A percentile compares a stretch with the other conserved stretches of the same genome.
phyloP scores from a whole-genome alignment of 495 filamentous ascomycete genomes.

The Parmelia sp. region DNA sequence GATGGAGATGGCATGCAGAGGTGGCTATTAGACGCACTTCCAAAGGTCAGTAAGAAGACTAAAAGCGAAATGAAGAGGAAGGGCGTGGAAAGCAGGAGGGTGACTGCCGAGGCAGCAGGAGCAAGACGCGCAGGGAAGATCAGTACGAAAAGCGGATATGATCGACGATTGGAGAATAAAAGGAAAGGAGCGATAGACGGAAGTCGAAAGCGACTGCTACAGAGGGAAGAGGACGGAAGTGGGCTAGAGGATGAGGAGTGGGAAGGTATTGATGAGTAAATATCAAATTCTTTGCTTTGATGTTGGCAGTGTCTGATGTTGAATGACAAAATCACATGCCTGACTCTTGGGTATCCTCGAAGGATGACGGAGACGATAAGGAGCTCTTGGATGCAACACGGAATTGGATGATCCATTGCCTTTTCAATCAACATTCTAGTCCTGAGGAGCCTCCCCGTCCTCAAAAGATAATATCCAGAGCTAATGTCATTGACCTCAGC shows the following conservation, averaged over 20 bases:
- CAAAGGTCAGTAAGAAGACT: slow-evolving; percentile 71
- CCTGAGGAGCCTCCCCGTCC: not conserved
- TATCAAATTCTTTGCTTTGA: not conserved
- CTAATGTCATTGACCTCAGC: not conserved
- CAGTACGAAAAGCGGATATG: slow-evolving; percentile 88
- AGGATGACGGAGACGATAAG: too few species aligned
- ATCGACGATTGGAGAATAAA: slow-evolving; percentile 70
- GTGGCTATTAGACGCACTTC: slow-evolving; percentile 86
- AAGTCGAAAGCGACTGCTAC: slow-evolving; percentile 56
- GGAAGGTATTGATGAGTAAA: slow-evolving; percentile 51
- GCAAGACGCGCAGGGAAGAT: slow-evolving; percentile 45
- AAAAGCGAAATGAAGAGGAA: slow-evolving; percentile 74
- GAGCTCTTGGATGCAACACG: too few species aligned
- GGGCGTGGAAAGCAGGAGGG: slow-evolving; percentile 71
- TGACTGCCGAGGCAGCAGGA: slow-evolving; percentile 37
- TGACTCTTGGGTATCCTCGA: not conserved
- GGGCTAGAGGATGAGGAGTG: slow-evolving; percentile 49
- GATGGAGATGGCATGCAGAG: slow-evolving; percentile 54
- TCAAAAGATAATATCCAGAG: not conserved
- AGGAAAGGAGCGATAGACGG: slow-evolving; percentile 65
- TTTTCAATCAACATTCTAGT: not conserved
- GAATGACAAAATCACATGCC: not conserved
- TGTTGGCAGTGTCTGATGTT: not conserved
- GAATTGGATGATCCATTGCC: not conserved
- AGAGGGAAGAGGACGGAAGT: slow-evolving; percentile 31